Base-by-base conservation (phyloP, 495 filamentous ascomycete genomes). In the Aspergillus asperescens region DNA sequence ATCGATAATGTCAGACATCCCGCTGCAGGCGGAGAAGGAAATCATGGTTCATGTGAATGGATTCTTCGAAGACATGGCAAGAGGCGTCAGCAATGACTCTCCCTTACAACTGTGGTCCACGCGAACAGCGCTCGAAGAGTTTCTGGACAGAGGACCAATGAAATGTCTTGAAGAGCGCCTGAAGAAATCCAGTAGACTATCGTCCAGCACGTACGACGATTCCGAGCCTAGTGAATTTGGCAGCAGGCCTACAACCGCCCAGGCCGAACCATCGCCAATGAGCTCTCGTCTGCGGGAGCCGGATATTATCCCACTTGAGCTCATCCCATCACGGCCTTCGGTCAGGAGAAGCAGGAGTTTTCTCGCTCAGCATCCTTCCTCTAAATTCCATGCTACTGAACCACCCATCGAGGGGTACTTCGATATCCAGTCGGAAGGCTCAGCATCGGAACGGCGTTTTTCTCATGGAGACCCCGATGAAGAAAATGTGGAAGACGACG, bases 21-120 rank as follows among this genome's bases (percentile, higher is more conserved):
- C 64, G 0, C 27, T 84, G 35, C 58, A 66, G 23, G 71, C 83
- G 0, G 72, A 74, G 29, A 57, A 70, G 9, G 70, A 77, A 23
- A 79, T 84, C 39, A 77, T 74, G 54, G 72, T 84, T 12, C 80
- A 84, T 50, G 62, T 84, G 6, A 77, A 80, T 40, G 81, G 80
- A 0, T 85, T 85, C 56, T 85, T 82, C 42, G 79, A 79, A 25
- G 77, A 81, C 42, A 65, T 65, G 2, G 64, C 68, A 10, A 51
- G 72, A 59, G 45, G 80, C 56, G 52, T 70, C 57, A 60, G 73
- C 66, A 58, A 64, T 51, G 55, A 70, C 55, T 58, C 62, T 9
- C 73, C 72, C 6, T 69, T 81, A 1, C 77, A 79, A 31, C 54
- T 83, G 1, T 83, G 80, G 63, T 76, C 79, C 7, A 77, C 75